Percentiles rank a stretch among this genome's conserved stretches.
Conservation (phyloP, 2,329 filamentous ascomycete species). For the Mollisiaceae sp. region DNA sequence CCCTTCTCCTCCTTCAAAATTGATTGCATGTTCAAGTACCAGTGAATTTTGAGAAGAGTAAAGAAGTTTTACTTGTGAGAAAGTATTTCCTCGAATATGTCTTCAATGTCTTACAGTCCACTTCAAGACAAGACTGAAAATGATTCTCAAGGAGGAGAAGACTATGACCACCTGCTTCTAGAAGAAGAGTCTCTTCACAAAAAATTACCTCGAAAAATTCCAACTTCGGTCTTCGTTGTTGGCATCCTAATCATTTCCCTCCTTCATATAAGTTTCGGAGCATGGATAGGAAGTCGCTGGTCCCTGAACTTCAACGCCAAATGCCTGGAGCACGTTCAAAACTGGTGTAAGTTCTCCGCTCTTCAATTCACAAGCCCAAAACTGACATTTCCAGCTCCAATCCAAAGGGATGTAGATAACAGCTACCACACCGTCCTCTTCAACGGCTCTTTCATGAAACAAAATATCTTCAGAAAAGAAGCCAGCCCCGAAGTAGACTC, state of each 20-base stretch:
- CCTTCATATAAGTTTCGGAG: slow-evolving; percentile 27
- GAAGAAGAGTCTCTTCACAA: slow-evolving; percentile 19
- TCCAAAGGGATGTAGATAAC: slow-evolving; percentile 49
- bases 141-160: slow-evolving; percentile 26
- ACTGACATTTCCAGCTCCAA: slow-evolving; percentile 37
- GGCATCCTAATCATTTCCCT: slow-evolving; percentile 24
- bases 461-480: slow-evolving; percentile 54
- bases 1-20: background rate
- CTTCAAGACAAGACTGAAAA: slow-evolving; percentile 29
- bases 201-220: slow-evolving; percentile 16
- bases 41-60: background rate
- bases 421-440: slow-evolving; percentile 50
- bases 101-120: slow-evolving; percentile 20
- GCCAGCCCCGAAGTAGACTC: slow-evolving; percentile 56
- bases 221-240: slow-evolving; percentile 20
- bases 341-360: slow-evolving; percentile 33
- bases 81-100: background rate
- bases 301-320: slow-evolving; percentile 19
- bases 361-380: background rate
- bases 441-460: slow-evolving; percentile 58
- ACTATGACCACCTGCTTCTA: slow-evolving; percentile 29
- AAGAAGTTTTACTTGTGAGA: background rate
- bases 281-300: slow-evolving; percentile 32
- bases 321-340: slow-evolving; percentile 33
- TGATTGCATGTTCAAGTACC: background rate